phyloP scores from a whole-genome alignment of 306 rosid genomes.

The Biancaea sappan region DNA sequence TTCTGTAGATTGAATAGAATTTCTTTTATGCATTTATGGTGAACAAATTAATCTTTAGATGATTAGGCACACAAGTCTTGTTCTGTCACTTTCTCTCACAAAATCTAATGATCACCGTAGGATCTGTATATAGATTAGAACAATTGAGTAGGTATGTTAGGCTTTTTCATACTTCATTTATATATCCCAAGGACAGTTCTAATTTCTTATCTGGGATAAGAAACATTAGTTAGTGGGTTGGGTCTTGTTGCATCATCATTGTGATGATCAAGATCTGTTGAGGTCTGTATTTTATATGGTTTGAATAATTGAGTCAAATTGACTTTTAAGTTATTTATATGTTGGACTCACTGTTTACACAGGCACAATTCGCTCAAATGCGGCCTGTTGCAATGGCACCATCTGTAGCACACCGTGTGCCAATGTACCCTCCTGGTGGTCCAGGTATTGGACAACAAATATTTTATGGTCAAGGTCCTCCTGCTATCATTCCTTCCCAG shows the following conservation, averaged over 20 bases:
- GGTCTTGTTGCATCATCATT: background rate
- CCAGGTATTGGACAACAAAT: constrained; percentile 97
- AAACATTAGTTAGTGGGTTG: background rate
- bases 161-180: background rate
- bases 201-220: constrained; percentile 2
- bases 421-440: constrained; percentile 95
- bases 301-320: background rate
- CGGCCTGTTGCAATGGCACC: constrained; percentile 85
- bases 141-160: background rate
- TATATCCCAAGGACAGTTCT: background rate
- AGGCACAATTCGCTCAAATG: constrained; percentile 99
- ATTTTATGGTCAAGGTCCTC: constrained; percentile 97
- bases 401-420: constrained; percentile 94
- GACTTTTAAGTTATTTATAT: constrained; percentile 1
- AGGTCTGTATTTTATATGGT: constrained; percentile 1
- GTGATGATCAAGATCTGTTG: background rate
- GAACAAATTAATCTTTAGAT: background rate
- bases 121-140: constrained; percentile 3
- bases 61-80: background rate
- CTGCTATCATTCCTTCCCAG: constrained; percentile 98
- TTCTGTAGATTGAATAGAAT: background rate
- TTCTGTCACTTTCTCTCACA: background rate
- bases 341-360: constrained; percentile 27
- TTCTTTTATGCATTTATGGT: background rate
- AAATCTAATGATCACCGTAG: background rate